phyloP scores from a whole-genome alignment of 2,329 filamentous ascomycete species.

The Neonectria magnoliae region DNA sequence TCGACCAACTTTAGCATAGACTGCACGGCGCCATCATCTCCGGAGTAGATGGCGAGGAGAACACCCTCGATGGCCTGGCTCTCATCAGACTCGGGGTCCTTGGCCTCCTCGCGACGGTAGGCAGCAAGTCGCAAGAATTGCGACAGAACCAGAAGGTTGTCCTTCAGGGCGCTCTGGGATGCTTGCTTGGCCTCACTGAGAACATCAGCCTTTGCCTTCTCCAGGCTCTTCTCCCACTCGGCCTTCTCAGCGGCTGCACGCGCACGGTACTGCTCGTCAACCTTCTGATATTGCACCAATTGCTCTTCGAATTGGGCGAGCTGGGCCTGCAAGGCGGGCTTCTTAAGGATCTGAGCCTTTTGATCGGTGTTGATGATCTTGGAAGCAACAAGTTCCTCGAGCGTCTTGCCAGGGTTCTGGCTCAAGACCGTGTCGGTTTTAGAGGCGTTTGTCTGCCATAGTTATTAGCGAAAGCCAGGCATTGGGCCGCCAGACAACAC shows the following conservation, averaged over 20 bases:
- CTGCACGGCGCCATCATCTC: constrained; percentile 77
- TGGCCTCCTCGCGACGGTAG: constrained; percentile 76
- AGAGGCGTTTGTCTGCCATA: constrained; percentile 69
- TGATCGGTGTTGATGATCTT: constrained; percentile 85
- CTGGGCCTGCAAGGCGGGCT: constrained; percentile 75
- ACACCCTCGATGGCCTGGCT: constrained; percentile 85
- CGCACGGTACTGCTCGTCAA: constrained; percentile 76
- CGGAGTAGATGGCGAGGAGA: constrained; percentile 80
- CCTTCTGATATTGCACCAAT: constrained; percentile 77
- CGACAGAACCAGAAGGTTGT: constrained; percentile 75
- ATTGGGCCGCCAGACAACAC: constrained; percentile 22
- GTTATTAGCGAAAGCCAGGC: constrained; percentile 31
- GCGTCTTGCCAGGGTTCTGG: constrained; percentile 74
- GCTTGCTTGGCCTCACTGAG: constrained; percentile 62
- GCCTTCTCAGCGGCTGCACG: constrained; percentile 67
- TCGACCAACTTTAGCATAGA: constrained; percentile 82
- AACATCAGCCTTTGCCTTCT: constrained; percentile 65
- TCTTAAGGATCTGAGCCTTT: constrained; percentile 80
- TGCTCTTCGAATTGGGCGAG: constrained; percentile 78
- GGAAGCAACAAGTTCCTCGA: constrained; percentile 76
- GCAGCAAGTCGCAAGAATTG: constrained; percentile 85
- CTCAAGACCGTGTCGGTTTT: constrained; percentile 77
- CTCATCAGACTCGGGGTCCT: constrained; percentile 72
- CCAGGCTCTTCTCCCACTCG: constrained; percentile 67
- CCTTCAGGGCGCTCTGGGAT: constrained; percentile 65